Conservation (phyloP, 371 early-diverging fungal genomes). For the Quaeritorhiza haematococci region DNA sequence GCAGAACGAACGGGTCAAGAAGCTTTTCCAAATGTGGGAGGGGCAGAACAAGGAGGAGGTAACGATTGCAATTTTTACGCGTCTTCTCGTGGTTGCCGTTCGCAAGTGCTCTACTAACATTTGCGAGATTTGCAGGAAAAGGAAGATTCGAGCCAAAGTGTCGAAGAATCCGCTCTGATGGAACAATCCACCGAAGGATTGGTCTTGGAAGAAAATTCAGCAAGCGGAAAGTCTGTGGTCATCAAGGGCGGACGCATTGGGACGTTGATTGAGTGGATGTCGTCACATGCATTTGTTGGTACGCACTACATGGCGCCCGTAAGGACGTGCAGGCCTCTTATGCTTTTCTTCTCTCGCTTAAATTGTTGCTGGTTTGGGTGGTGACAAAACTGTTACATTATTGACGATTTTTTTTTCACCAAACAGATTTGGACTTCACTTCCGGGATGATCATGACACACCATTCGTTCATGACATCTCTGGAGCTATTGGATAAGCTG, state of each 20-base stretch:
- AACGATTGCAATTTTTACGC: neutral
- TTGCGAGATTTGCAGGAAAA: neutral
- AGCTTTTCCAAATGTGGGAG: conserved; percentile 41
- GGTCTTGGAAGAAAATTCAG: conserved; percentile 13
- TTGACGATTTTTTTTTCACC: neutral
- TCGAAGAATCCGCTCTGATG: conserved; percentile 13
- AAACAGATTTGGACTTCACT: conserved; percentile 25
- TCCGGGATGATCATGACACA: conserved; percentile 41
- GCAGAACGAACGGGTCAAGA: conserved; percentile 36
- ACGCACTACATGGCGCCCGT: conserved; percentile 1
- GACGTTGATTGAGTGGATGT: conserved; percentile 36
- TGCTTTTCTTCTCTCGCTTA: neutral
- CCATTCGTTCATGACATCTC: conserved; percentile 48
- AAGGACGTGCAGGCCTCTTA: no score
- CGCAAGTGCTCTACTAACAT: neutral
- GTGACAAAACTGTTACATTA: neutral
- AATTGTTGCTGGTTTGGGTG: neutral
- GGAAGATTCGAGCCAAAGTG: neutral
- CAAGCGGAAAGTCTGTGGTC: neutral
- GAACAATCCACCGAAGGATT: conserved; percentile 24
- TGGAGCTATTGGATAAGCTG: conserved; percentile 40
- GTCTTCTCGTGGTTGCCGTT: no score
- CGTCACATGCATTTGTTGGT: conserved; percentile 26
- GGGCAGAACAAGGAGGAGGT: conserved; percentile 1
- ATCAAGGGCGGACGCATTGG: conserved; percentile 38